Base-by-base conservation (phyloP, 1,139 yeast genomes). In the Saccharomyces pastorianus region DNA sequence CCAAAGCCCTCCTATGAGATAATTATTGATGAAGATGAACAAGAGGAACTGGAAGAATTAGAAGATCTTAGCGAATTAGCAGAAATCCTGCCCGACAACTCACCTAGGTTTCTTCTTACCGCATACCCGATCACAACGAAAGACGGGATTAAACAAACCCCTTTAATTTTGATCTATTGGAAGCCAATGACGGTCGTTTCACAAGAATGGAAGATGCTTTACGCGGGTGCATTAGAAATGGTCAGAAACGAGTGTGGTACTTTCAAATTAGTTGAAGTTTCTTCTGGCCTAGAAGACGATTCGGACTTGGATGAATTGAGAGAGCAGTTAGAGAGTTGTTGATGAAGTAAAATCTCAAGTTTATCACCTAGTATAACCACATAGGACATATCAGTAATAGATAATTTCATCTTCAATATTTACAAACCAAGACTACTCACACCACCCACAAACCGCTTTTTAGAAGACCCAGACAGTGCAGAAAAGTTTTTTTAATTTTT, bases 141-240 rank as follows among this genome's bases (percentile, higher is more conserved):
- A 27, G 96, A 90, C 64, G 96, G 96, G 1, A 76, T 96, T 56
- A 77, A 80, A 63, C 79, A 83, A 50, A 76, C 80, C 9, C 96
- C 96, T 2, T 78, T 87, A 59, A 89, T 89, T 1, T 72, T 91
- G 67, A 63, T 90, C 27, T 90, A 89, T 69, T 90, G 93, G 84
- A 79, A 88, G 55, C 97, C 97, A 2, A 85, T 84, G 27, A 88
- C 96, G 0, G 78, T 90, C 20, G 71, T 68, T 1, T 85, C 87
- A 17, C 93, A 84, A 66, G 88, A 84, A 54, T 75, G 80, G 66
- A 81, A 85, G 67, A 90, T 90, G 96, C 72, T 88, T 51, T 90
- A 88, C 64, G 97, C 96, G 1, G 96, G 95, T 1, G 95, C 96
- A 0, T 80, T 88, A 28, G 96, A 90, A 65, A 72, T 84, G 61